phyloP scores from a whole-genome alignment of 1,284 basidiomycete genomes.

The Cutaneotrichosporon dermatis region DNA sequence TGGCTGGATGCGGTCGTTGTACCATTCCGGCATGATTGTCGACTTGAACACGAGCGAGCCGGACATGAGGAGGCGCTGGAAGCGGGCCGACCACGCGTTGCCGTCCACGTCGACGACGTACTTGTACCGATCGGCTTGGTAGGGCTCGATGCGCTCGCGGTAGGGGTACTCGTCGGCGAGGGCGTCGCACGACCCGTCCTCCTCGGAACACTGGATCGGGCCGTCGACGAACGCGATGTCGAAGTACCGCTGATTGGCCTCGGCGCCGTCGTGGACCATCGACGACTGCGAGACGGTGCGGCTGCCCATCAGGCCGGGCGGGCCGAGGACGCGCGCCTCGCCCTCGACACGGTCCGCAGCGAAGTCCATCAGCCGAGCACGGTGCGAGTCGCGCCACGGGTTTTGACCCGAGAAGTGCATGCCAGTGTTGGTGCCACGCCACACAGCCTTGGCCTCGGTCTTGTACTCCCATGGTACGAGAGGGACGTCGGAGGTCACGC shows the following conservation, averaged over 20 bases:
- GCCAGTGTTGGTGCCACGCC: slow-evolving; percentile 47
- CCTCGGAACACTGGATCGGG: slow-evolving; percentile 38
- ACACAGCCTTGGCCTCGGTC: slow-evolving; percentile 30
- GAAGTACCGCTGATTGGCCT: slow-evolving; percentile 71
- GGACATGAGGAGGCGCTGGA: slow-evolving; percentile 47
- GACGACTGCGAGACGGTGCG: slow-evolving; percentile 63
- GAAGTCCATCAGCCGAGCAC: slow-evolving; percentile 31
- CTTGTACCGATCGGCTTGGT: slow-evolving; percentile 33
- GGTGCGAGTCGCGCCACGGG: slow-evolving; percentile 40
- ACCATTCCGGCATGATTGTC: slow-evolving; percentile 48
- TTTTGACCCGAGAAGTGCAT: slow-evolving; percentile 22
- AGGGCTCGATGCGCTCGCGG: slow-evolving; percentile 21
- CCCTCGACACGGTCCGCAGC: slow-evolving; percentile 10
- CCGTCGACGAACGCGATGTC: slow-evolving; percentile 49
- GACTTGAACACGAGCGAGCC: slow-evolving; percentile 44
- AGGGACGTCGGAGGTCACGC: slow-evolving; percentile 23
- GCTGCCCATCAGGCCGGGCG: slow-evolving; percentile 49
- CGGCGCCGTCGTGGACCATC: slow-evolving; percentile 54
- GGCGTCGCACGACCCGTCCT: slow-evolving; percentile 42
- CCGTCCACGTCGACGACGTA: slow-evolving; percentile 54
- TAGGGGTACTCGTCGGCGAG: slow-evolving; percentile 32
- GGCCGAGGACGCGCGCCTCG: slow-evolving; percentile 6
- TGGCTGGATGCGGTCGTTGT: slow-evolving; percentile 49
- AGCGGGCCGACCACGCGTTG: slow-evolving; percentile 66
- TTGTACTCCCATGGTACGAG: slow-evolving; percentile 36